phyloP scores from a whole-genome alignment of 768 basidiomycete species.

The Gymnopilus dilepis region DNA sequence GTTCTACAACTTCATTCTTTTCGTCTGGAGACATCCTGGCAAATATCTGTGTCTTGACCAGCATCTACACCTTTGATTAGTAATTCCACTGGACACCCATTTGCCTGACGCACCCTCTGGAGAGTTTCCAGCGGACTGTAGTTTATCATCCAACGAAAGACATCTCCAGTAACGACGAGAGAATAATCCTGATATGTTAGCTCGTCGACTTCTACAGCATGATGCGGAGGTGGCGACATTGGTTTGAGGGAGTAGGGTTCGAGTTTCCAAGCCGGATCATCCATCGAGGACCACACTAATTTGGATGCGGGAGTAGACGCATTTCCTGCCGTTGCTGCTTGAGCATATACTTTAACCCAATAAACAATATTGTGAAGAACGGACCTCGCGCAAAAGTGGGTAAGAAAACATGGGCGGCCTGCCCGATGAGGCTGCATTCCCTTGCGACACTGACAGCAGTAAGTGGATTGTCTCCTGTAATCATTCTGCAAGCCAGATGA shows the following conservation, averaged over 20 bases:
- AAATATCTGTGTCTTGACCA: slow-evolving; percentile 95
- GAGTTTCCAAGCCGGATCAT: slow-evolving; percentile 82
- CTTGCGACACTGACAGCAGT: slow-evolving; percentile 97
- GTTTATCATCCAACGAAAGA: slow-evolving; percentile 98
- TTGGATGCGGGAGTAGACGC: slow-evolving; percentile 57
- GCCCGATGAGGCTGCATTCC: slow-evolving; percentile 89
- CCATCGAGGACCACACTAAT: slow-evolving; percentile 91
- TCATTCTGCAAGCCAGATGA: slow-evolving; percentile 95
- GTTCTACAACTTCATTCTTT: slow-evolving; percentile 97
- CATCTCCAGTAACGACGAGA: slow-evolving; percentile 90
- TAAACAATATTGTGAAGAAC: slow-evolving; percentile 10
- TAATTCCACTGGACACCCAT: background rate
- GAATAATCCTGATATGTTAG: slow-evolving; percentile 86
- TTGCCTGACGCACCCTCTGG: slow-evolving; percentile 71
- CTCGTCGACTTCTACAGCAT: slow-evolving; percentile 72
- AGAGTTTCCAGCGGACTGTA: slow-evolving; percentile 92
- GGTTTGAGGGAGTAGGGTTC: slow-evolving; percentile 91
- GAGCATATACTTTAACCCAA: background rate
- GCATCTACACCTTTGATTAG: slow-evolving; percentile 69
- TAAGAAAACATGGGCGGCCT: slow-evolving; percentile 87
- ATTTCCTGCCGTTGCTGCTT: slow-evolving; percentile 50
- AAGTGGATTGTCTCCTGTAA: slow-evolving; percentile 95
- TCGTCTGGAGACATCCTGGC: slow-evolving; percentile 99
- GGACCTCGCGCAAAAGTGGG: slow-evolving; percentile 80
- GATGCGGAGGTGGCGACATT: slow-evolving; percentile 68